Conservation (phyloP, 78 protist genomes). For the Paulinella micropora region DNA sequence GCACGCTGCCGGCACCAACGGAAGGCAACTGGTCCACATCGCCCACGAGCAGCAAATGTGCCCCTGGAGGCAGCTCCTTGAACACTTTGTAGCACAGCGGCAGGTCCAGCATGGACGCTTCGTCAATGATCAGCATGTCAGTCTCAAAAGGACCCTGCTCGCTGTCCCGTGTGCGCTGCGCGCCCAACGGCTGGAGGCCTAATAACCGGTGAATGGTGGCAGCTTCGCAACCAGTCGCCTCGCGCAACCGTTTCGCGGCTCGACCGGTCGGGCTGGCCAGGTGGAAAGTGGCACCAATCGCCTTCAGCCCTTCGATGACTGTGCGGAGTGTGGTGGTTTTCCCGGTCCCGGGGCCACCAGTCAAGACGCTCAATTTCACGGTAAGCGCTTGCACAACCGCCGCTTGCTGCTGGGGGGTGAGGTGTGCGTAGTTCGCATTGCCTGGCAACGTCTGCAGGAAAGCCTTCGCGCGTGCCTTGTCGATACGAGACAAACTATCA, state of each 20-base stretch:
- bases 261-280: conserved; percentile 12
- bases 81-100: neutral
- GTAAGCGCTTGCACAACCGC: too few relatives aligned
- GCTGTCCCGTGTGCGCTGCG: neutral
- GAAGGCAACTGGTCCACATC: conserved; percentile 12
- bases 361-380: too few relatives aligned
- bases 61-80: neutral
- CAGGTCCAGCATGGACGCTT: conserved; percentile 12
- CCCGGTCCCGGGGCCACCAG: conserved; percentile 9
- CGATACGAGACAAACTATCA: too few relatives aligned
- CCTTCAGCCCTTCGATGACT: neutral
- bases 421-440: too few relatives aligned
- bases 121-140: conserved; percentile 1
- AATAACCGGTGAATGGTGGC: neutral
- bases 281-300: neutral
- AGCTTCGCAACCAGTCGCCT: neutral
- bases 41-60: neutral
- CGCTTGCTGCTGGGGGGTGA: too few relatives aligned
- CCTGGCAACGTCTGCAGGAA: too few relatives aligned
- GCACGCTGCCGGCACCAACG: conserved; percentile 8
- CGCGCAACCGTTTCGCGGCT: neutral
- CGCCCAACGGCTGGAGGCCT: neutral
- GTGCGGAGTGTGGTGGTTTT: neutral
- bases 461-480: too few relatives aligned
- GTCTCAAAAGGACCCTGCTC: neutral